Base-by-base conservation (phyloP, 2,329 filamentous ascomycete genomes). In the Talaromyces sp. region DNA sequence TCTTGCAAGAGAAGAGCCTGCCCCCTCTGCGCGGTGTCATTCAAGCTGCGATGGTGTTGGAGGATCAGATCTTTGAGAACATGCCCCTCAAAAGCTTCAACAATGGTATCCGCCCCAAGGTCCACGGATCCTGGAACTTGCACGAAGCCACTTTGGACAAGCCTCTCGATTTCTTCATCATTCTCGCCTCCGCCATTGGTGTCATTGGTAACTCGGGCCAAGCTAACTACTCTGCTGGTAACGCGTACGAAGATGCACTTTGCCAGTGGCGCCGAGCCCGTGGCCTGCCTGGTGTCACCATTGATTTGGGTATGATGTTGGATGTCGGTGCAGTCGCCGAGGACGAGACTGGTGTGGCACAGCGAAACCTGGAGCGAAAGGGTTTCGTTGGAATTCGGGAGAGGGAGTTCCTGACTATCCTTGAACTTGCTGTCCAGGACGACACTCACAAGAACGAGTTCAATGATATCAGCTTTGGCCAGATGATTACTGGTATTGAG, bases 161-260 rank as follows among this genome's bases (percentile, higher is more conserved):
- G 28, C 28, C 28, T 52, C 65, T 80, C 8, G 74, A 77, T 55
- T 80, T 80, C 66, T 80, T 79, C 60, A 63, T 78, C 54, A 70
- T 76, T 63, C 67, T 79, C 0, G 78, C 75, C 0, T 30, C 28
- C 28, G 28, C 28, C 79, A 67, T 83, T 13, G 68, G 79, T 7
- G 81, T 81, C 4, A 80, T 79, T 30, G 28, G 28, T 30, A 30
- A 30, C 56, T 65, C 73, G 4, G 75, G 77, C 4, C 72, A 83
- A 58, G 72, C 80, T 10, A 81, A 79, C 62, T 80, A 80, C 62
- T 69, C 72, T 1, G 75, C 76, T 7, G 28, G 28, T 30, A 30
- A 30, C 28, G 28, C 28, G 28, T 30, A 8, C 28, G 28, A 30
- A 30, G 28, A 30, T 30, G 28, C 3, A 75, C 67, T 17, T 17